These are phyloP conservation scores for Globisporangium sylvaticum DNA, from an alignment of 352 stramenopile genomes.

Conservation along the genomic window DNA sequence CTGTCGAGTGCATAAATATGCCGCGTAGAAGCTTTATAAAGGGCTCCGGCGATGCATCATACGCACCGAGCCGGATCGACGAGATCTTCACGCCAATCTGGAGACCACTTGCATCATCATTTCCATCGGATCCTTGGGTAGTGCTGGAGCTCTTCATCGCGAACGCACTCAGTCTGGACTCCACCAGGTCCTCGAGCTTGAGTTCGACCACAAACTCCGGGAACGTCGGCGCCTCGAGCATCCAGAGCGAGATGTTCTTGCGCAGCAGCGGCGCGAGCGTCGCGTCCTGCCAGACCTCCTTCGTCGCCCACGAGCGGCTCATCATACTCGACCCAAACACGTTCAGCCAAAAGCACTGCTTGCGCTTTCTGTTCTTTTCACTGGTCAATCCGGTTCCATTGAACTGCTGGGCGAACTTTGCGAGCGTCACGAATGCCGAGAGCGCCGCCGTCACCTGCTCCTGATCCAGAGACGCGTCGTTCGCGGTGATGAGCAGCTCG, in stretches of 20 bases:
- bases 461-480: neutral
- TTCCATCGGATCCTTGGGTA: neutral
- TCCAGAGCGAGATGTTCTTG: neutral
- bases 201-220: neutral
- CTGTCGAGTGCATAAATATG: neutral
- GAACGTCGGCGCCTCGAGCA: neutral
- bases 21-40: neutral
- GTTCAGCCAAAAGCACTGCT: neutral
- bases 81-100: neutral
- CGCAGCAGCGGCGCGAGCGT: neutral
- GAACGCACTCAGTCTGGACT: neutral
- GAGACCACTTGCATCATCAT: neutral
- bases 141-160: neutral
- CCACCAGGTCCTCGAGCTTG: neutral
- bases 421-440: neutral
- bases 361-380: neutral
- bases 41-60: neutral
- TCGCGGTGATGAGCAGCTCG: neutral
- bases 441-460: neutral
- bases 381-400: neutral
- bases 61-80: neutral
- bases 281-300: neutral
- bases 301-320: neutral
- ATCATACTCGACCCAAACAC: neutral
- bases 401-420: neutral